Evolutionary conservation across 441 rosid species (phyloP), one percentile per base, ranked within the genome.

Genomic region (Syzygium malaccense): DNA sequence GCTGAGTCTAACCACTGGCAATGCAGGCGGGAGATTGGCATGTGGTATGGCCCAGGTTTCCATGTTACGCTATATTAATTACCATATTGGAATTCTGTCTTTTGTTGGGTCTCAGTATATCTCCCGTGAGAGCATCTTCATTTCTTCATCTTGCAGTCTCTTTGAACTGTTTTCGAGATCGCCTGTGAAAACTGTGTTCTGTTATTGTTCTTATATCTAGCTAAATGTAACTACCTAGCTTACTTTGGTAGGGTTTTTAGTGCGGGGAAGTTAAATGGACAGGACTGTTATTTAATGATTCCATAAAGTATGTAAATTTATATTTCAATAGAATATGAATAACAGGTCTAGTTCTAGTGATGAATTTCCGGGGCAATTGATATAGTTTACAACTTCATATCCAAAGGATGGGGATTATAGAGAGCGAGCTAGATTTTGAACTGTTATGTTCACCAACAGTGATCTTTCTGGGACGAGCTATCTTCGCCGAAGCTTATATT

Each of bases 11-110:
- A 91, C 94, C 92, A 97, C 99, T 33, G 99, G 99, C 64, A 97
- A 97, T 89, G 99, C 99, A 78, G 99, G 99, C 5, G 99, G 99
- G 86, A 96, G 99, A 94, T 92, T 97, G 94, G 99, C 99, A 45
- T 97, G 99, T 90, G 99, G 99, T 97, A 96, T 88, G 94, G 88
- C 88, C 30, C 87, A 89, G 62, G 28, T 18, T 15, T 54, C 32
- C 25, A 45, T n/a, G 49, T 55, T 85, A 30, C 55, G 28, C 86
- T 58, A 54, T 55, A 28, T 32, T 85, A 55, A 28, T 30, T 26
- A 53, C 33, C 14, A 13, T 41, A 20, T 55, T 55, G 87, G 32
- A 49, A 54, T 55, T 33, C 49, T 30, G 60, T 84, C 58, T 28
- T 51, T 49, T 17, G 58, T 84, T 84, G 58, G 86, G 49, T 71